Evolutionary conservation across 768 basidiomycete genomes (phyloP).

Genomic region (Agaricus bisporus): DNA sequence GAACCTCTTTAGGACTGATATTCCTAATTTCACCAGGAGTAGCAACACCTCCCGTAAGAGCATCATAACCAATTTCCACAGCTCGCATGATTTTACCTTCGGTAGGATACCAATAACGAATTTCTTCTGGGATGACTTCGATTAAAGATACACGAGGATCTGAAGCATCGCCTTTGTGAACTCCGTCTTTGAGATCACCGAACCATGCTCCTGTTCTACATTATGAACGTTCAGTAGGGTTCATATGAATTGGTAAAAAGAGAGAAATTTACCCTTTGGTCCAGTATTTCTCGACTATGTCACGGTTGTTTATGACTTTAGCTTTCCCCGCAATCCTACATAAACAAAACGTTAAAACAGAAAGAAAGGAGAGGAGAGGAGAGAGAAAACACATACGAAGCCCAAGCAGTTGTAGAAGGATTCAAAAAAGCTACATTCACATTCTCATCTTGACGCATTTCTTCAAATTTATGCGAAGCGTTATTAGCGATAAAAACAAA

Average conservation of each 20-base stretch:
- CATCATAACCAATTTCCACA: conserved; percentile 52
- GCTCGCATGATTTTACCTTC: conserved; percentile 52
- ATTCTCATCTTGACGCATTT: conserved; percentile 67
- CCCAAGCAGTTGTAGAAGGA: conserved; percentile 68
- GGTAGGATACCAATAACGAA: conserved; percentile 75
- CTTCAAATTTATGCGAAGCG: conserved; percentile 65
- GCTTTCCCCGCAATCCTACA: conserved; percentile 68
- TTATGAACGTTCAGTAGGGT: neutral
- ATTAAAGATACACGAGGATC: conserved; percentile 81
- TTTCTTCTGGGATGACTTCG: conserved; percentile 72
- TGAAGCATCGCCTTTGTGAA: conserved; percentile 72
- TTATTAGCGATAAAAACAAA: conserved; percentile 74
- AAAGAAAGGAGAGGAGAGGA: neutral
- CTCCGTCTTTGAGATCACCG: conserved; percentile 78
- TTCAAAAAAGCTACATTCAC: conserved; percentile 82
- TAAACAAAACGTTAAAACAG: neutral
- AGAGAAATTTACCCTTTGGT: no score
- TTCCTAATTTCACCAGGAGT: conserved; percentile 74
- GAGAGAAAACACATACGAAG: conserved; percentile 32
- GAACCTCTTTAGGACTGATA: conserved; percentile 68
- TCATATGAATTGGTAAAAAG: no score
- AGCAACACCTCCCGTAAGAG: conserved; percentile 55
- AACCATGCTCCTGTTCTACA: conserved; percentile 70
- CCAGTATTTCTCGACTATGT: conserved; percentile 62
- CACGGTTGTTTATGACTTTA: conserved; percentile 54